Percentiles rank a stretch among this genome's conserved stretches.
phyloP scores from a whole-genome alignment of 495 filamentous ascomycete genomes.

The Aspergillus biplanus region DNA sequence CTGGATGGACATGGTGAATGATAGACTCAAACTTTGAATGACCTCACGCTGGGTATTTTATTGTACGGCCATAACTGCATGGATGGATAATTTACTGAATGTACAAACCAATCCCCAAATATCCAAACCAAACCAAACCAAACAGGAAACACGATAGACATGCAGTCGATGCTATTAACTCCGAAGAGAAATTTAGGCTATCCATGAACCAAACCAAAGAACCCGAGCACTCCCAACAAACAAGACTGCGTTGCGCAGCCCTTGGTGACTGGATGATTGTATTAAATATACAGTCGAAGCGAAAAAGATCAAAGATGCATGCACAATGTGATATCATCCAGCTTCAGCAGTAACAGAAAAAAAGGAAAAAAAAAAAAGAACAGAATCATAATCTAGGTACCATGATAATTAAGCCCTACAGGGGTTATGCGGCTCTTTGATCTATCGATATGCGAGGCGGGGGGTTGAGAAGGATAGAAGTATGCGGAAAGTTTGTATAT shows the following conservation, averaged over 20 bases:
- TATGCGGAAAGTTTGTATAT: not conserved
- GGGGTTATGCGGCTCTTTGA: slow-evolving; percentile 4
- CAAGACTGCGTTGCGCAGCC: not conserved
- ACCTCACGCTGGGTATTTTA: not conserved
- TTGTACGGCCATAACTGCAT: not conserved
- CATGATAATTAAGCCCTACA: slow-evolving; percentile 22
- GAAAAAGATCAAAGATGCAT: slow-evolving; percentile 10
- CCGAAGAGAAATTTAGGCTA: too few relatives aligned
- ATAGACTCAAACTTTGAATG: slow-evolving; percentile 8
- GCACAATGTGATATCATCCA: slow-evolving; percentile 21
- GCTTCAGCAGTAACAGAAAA: not conserved
- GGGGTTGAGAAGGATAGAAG: not conserved
- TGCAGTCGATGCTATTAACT: too few relatives aligned
- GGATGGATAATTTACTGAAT: not conserved
- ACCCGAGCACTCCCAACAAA: not conserved
- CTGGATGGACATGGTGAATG: not conserved
- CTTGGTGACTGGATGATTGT: not conserved
- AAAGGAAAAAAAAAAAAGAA: slow-evolving; percentile 11
- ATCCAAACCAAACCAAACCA: too few relatives aligned
- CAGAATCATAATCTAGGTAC: slow-evolving; percentile 28
- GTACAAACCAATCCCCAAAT: not conserved
- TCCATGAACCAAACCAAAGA: not conserved
- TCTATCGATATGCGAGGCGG: slow-evolving; percentile 12
- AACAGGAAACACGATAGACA: too few relatives aligned
- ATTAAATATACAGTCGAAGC: slow-evolving; percentile 18